Conservation (phyloP, 345 rosid species). For the Melaleuca alternifolia region DNA sequence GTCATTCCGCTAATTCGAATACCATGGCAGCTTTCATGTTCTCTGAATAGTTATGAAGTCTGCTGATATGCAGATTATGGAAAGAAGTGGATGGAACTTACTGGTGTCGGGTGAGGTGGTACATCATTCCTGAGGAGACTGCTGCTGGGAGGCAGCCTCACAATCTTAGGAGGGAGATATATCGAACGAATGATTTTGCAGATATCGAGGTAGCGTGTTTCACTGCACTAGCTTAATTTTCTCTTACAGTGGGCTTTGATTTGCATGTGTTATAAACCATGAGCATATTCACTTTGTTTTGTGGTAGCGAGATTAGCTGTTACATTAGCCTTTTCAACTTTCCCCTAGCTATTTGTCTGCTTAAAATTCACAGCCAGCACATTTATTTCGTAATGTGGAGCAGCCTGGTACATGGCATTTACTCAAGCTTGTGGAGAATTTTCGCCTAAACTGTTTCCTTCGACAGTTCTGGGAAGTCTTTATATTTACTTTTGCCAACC, state of each 20-base stretch:
- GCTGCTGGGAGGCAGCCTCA: slow-evolving; percentile 73
- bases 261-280: not conserved
- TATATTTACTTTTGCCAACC: not conserved
- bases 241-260: not conserved
- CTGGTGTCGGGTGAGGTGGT: slow-evolving; percentile 77
- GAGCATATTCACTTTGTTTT: not conserved
- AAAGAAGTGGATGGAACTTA: slow-evolving; percentile 57
- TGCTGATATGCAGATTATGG: slow-evolving; percentile 47
- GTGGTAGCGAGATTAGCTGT: not conserved
- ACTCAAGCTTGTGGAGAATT: not conserved
- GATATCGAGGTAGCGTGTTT: slow-evolving; percentile 50
- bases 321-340: not conserved
- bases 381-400: not conserved
- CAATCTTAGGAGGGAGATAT: slow-evolving; percentile 76
- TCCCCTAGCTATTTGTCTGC: not conserved
- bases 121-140: slow-evolving; percentile 87
- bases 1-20: not conserved
- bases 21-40: not conserved
- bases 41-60: not conserved
- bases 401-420: not conserved
- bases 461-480: not conserved
- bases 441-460: not conserved
- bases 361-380: not conserved
- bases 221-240: not conserved
- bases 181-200: slow-evolving; percentile 68